These are phyloP conservation scores for Podospora bellae-mahoneyi DNA, from an alignment of 495 filamentous ascomycete genomes.

Conservation along the genomic window DNA sequence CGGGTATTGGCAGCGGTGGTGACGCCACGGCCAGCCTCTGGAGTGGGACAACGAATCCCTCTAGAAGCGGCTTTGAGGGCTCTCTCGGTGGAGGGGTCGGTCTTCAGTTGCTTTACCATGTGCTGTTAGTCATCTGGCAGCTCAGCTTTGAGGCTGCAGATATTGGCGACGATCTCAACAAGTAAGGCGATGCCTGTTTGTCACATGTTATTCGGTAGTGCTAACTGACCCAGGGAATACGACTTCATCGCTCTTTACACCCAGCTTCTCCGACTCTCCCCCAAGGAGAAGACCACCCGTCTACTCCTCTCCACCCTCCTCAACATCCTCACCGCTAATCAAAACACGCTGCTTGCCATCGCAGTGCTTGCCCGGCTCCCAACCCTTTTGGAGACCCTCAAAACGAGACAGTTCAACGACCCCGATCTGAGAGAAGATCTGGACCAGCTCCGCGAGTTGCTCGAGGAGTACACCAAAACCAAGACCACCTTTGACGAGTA, in stretches of 20 bases:
- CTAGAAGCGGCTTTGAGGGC: conserved; percentile 55
- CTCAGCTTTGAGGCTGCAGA: conserved; percentile 83
- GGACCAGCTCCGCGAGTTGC: conserved; percentile 64
- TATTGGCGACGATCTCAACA: conserved; percentile 81
- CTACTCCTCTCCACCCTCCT: conserved; percentile 82
- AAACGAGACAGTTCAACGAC: conserved; percentile 80
- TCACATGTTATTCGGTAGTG: neutral
- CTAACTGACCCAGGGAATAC: conserved; percentile 62
- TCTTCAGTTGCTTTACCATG: conserved; percentile 90
- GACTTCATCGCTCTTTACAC: conserved; percentile 89
- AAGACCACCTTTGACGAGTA: conserved; percentile 98
- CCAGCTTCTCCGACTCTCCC: conserved; percentile 82
- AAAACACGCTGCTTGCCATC: conserved; percentile 70
- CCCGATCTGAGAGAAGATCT: conserved; percentile 87
- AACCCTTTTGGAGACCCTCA: conserved; percentile 72
- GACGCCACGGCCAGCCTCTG: conserved; percentile 64
- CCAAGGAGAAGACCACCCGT: conserved; percentile 96
- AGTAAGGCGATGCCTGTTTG: conserved; percentile 51
- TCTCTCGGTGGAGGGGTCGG: conserved; percentile 77
- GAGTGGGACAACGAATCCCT: conserved; percentile 58
- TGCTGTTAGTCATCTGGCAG: conserved; percentile 91
- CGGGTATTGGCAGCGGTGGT: conserved; percentile 57
- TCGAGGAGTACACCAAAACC: conserved; percentile 91
- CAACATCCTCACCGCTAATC: conserved; percentile 79
- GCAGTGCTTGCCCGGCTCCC: conserved; percentile 82